A percentile compares a stretch with the other conserved stretches of the same genome.
These are phyloP conservation scores for Cairneyella variabilis DNA, from an alignment of 495 filamentous ascomycete genomes.

Conservation along the genomic window DNA sequence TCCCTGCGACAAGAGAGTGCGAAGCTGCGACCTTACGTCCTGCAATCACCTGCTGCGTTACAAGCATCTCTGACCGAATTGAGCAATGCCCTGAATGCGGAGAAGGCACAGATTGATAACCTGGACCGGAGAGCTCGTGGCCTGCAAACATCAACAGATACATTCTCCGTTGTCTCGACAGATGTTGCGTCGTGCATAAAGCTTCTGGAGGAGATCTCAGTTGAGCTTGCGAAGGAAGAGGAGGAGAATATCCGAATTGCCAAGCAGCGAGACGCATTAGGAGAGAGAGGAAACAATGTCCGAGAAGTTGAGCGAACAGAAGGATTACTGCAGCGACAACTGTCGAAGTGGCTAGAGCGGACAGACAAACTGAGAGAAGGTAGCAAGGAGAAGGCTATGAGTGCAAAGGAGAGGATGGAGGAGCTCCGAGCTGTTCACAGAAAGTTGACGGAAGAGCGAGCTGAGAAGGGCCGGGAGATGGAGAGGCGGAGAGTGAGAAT, in stretches of 20 bases:
- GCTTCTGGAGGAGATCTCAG: conserved; percentile 80
- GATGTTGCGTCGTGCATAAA: conserved; percentile 85
- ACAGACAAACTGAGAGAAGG: conserved; percentile 75
- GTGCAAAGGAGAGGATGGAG: conserved; percentile 84
- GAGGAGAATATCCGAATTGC: conserved; percentile 76
- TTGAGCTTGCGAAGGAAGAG: conserved; percentile 83
- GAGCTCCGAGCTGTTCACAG: conserved; percentile 78
- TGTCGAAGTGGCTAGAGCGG: conserved; percentile 76
- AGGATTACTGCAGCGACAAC: conserved; percentile 74
- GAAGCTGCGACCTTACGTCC: conserved; percentile 86
- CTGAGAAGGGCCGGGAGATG: conserved; percentile 82
- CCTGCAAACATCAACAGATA: conserved; percentile 87
- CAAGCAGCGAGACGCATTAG: conserved; percentile 79
- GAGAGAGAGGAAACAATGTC: conserved; percentile 81
- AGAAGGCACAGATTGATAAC: conserved; percentile 79
- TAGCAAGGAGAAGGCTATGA: conserved; percentile 73
- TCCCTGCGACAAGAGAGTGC: conserved; percentile 68
- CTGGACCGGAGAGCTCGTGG: conserved; percentile 83
- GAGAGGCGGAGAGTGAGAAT: conserved; percentile 86
- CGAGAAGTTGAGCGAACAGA: conserved; percentile 88
- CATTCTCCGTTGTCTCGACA: conserved; percentile 74
- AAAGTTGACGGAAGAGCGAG: conserved; percentile 76
- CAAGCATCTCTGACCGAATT: conserved; percentile 80
- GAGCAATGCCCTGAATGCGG: conserved; percentile 65
- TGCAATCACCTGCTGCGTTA: conserved; percentile 78